Evolutionary conservation across 2,329 filamentous ascomycete species (phyloP).

Genomic region (Torrubiellomyces zombiae): DNA sequence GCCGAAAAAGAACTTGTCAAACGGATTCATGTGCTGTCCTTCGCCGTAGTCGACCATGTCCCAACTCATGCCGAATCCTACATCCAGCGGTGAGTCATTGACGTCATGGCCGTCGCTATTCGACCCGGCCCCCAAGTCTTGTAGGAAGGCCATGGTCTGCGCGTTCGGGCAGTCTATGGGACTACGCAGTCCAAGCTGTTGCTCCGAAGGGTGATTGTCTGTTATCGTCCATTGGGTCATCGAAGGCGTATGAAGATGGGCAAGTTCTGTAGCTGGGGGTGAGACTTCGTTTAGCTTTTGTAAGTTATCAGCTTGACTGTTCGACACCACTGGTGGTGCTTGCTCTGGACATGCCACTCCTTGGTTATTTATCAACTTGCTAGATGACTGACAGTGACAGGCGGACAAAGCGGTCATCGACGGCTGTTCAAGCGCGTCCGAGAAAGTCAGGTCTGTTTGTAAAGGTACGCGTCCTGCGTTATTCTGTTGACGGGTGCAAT

Average conservation of each 20-base stretch:
- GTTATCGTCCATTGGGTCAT: too few relatives aligned
- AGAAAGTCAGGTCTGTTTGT: slow-evolving; percentile 19
- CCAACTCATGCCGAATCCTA: slow-evolving; percentile 52
- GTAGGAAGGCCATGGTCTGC: slow-evolving; percentile 37
- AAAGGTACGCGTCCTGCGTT: slow-evolving; percentile 16
- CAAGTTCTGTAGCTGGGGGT: slow-evolving; percentile 22
- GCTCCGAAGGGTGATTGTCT: slow-evolving; percentile 17
- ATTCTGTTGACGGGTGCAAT: slow-evolving; percentile 9
- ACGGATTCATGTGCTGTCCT: slow-evolving; percentile 47
- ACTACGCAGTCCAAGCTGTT: slow-evolving; percentile 17
- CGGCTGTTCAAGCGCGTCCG: slow-evolving; percentile 24
- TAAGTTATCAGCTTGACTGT: slow-evolving; percentile 13
- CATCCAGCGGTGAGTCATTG: slow-evolving; percentile 37
- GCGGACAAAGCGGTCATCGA: slow-evolving; percentile 17
- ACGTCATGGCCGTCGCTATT: slow-evolving; percentile 15
- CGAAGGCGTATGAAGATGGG: slow-evolving; percentile 28
- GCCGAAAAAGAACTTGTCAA: slow-evolving; percentile 60
- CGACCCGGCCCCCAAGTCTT: slow-evolving; percentile 22
- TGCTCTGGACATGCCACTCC: slow-evolving; percentile 11
- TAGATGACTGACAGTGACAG: slow-evolving; percentile 19
- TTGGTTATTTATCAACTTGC: slow-evolving; percentile 16
- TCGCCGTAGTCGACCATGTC: slow-evolving; percentile 44
- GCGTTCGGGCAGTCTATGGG: slow-evolving; percentile 27
- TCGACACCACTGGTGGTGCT: slow-evolving; percentile 14
- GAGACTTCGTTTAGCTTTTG: too few relatives aligned